Percentiles rank a stretch among this genome's conserved stretches.
Conservation (phyloP, 192 early-diverging fungal species). For the Jimgerdemannia flammicorona region DNA sequence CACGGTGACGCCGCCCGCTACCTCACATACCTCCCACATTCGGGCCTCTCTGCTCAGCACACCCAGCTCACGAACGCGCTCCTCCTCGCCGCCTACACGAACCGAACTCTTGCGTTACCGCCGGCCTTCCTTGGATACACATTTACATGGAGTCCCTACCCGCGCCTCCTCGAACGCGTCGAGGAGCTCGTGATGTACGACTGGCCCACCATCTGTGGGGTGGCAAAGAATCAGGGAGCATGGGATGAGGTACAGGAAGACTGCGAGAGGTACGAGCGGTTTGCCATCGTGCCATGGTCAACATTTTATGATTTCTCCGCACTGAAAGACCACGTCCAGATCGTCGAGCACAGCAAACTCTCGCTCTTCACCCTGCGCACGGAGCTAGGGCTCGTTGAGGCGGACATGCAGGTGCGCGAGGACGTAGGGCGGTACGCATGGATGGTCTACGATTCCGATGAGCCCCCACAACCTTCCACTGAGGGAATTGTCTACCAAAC, state of each 20-base stretch:
- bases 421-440: conserved; percentile 44
- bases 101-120: conserved; percentile 33
- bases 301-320: conserved; percentile 14
- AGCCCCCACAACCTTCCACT: background rate
- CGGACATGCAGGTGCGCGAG: conserved; percentile 33
- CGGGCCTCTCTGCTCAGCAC: conserved; percentile 32
- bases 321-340: conserved; percentile 9
- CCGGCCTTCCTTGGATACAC: conserved; percentile 21
- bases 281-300: conserved; percentile 23
- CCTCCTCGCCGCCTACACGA: conserved; percentile 23
- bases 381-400: conserved; percentile 6
- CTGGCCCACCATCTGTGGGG: background rate
- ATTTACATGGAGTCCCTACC: background rate
- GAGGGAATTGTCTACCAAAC: background rate
- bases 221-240: background rate
- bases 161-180: background rate
- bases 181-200: background rate
- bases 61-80: conserved; percentile 33
- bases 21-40: conserved; percentile 34
- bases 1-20: conserved; percentile 1
- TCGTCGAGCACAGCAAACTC: conserved; percentile 3
- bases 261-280: conserved; percentile 19
- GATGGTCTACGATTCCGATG: conserved; percentile 35
- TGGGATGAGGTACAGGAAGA: background rate
- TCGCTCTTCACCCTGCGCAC: conserved; percentile 3